Conservation (phyloP, 2,329 filamentous ascomycete species). For the Apiospora sp. region DNA sequence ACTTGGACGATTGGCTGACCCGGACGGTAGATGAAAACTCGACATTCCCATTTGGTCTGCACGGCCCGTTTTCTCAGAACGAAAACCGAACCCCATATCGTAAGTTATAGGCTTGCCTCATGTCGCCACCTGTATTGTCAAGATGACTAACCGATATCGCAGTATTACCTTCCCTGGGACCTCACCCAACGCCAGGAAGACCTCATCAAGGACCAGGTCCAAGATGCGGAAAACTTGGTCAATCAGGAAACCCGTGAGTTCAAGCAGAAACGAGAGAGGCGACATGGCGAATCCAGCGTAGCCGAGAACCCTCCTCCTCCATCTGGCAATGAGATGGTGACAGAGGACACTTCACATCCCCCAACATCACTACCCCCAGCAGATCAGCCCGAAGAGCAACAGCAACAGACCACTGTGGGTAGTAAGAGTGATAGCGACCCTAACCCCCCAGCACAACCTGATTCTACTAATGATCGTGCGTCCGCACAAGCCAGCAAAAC, state of each 20-base stretch:
- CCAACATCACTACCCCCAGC: slow-evolving; percentile 34
- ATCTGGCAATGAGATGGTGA: slow-evolving; percentile 19
- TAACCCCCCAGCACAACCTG: slow-evolving; percentile 44
- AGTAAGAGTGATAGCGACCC: slow-evolving; percentile 52
- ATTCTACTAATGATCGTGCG: slow-evolving; percentile 47
- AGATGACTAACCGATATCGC: slow-evolving; percentile 25
- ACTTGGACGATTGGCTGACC: background rate
- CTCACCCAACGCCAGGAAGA: slow-evolving; percentile 73
- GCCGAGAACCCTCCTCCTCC: slow-evolving; percentile 34
- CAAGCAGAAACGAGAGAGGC: slow-evolving; percentile 55
- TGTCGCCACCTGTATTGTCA: slow-evolving; percentile 9
- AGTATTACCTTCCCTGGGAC: slow-evolving; percentile 91
- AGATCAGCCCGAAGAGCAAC: background rate
- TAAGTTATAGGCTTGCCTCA: slow-evolving; percentile 54
- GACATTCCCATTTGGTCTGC: slow-evolving; percentile 75
- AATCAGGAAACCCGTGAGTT: slow-evolving; percentile 72
- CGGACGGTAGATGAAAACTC: slow-evolving; percentile 70
- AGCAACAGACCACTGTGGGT: slow-evolving; percentile 50
- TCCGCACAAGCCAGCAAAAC: slow-evolving; percentile 37
- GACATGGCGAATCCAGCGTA: slow-evolving; percentile 48
- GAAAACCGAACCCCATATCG: slow-evolving; percentile 73
- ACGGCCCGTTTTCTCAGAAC: slow-evolving; percentile 79
- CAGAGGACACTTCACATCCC: slow-evolving; percentile 41
- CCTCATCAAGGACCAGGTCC: slow-evolving; percentile 74
- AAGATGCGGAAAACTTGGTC: slow-evolving; percentile 69